These are phyloP conservation scores for Parmelia sp. DNA, from an alignment of 495 filamentous ascomycete genomes.

Conservation along the genomic window DNA sequence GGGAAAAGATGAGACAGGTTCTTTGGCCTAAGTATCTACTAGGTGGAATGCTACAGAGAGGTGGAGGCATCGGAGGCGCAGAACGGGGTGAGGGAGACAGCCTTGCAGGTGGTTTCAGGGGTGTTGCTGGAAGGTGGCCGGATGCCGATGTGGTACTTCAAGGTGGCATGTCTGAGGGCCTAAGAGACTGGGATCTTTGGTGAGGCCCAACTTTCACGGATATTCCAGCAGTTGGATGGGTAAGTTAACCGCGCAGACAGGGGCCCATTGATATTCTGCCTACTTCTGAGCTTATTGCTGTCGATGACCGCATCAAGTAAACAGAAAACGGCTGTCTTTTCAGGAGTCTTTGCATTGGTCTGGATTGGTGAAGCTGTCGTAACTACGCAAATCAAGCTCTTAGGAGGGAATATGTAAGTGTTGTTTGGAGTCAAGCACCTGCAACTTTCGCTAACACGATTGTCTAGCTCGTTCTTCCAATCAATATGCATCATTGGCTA, in stretches of 20 bases:
- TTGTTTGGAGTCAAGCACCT: background rate
- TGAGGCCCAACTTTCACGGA: slow-evolving; percentile 26
- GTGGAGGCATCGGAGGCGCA: slow-evolving; percentile 60
- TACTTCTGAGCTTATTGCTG: slow-evolving; percentile 78
- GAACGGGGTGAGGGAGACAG: slow-evolving; percentile 59
- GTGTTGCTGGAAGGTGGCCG: slow-evolving; percentile 60
- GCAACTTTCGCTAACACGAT: slow-evolving; percentile 7
- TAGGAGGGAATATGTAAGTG: slow-evolving; percentile 94
- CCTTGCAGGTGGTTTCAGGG: slow-evolving; percentile 58
- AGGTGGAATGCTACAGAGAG: slow-evolving; percentile 56
- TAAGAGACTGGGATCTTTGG: slow-evolving; percentile 98
- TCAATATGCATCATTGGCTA: slow-evolving; percentile 97
- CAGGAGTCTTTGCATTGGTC: slow-evolving; percentile 89
- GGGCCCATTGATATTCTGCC: slow-evolving; percentile 88
- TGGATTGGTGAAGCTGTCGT: slow-evolving; percentile 97
- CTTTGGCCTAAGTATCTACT: slow-evolving; percentile 93
- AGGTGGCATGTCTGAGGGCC: slow-evolving; percentile 75
- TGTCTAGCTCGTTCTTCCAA: slow-evolving; percentile 85
- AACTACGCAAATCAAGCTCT: slow-evolving; percentile 94
- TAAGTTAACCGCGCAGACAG: slow-evolving; percentile 31
- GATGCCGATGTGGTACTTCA: slow-evolving; percentile 65
- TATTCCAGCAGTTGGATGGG: background rate
- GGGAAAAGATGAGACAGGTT: slow-evolving; percentile 98
- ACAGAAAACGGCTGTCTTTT: slow-evolving; percentile 85
- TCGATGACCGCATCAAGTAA: slow-evolving; percentile 65